These are phyloP conservation scores for Agaricus bisporus DNA, from an alignment of 768 basidiomycete species.

Conservation along the genomic window DNA sequence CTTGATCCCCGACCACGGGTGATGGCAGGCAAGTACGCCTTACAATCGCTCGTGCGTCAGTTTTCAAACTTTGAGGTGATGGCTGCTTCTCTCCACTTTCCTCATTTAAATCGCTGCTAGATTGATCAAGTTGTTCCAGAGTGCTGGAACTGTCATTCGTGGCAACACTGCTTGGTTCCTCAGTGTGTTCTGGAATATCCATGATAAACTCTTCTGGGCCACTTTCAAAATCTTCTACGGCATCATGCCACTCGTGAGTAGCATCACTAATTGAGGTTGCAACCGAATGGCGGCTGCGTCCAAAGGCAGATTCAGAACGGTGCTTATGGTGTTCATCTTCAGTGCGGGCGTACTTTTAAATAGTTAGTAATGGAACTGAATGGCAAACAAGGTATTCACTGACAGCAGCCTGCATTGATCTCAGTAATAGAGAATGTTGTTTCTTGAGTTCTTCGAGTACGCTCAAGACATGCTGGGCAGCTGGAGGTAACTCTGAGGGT, in stretches of 20 bases:
- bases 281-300: conserved; percentile 38
- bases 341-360: conserved; percentile 1
- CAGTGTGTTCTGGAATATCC: conserved; percentile 37
- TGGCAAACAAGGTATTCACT: conserved; percentile 1
- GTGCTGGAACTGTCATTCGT: conserved; percentile 35
- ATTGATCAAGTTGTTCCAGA: conserved; percentile 32
- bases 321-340: conserved; percentile 14
- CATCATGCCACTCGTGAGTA: conserved; percentile 72
- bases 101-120: conserved; percentile 49
- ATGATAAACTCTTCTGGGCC: conserved; percentile 69
- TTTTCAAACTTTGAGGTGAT: conserved; percentile 12
- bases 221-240: conserved; percentile 59
- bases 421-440: conserved; percentile 10
- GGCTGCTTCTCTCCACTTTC: conserved; percentile 25
- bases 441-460: conserved; percentile 9
- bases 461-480: background rate
- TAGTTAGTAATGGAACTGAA: conserved; percentile 12
- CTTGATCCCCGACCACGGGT: conserved; percentile 63
- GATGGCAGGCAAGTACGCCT: conserved; percentile 58
- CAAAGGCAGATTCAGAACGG: conserved; percentile 12
- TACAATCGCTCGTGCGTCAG: conserved; percentile 24
- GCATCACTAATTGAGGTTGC: conserved; percentile 46
- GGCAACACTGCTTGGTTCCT: conserved; percentile 31
- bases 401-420: conserved; percentile 1
- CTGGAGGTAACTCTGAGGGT: background rate